These are phyloP conservation scores for Apiotrichum montevideense DNA, from an alignment of 1,284 basidiomycete species.

Conservation along the genomic window DNA sequence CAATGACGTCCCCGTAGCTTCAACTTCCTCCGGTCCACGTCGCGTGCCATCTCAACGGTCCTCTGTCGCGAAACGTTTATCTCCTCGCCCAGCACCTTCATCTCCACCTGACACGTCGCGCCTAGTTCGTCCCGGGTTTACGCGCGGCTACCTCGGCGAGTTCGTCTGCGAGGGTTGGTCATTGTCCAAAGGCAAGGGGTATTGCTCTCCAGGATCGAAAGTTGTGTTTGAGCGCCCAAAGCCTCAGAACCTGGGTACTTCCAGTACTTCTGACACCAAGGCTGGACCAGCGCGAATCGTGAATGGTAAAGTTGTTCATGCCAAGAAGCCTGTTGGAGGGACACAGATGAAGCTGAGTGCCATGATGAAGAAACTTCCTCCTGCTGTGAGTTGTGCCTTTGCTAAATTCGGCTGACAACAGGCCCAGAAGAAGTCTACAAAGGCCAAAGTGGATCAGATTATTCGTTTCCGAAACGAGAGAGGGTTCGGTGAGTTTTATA, in stretches of 20 bases:
- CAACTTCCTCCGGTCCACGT: too few species aligned
- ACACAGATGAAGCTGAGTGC: conserved; percentile 41
- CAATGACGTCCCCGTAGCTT: neutral
- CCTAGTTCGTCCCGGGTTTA: conserved; percentile 20
- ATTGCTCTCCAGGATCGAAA: conserved; percentile 41
- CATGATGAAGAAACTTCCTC: conserved; percentile 38
- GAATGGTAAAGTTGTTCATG: conserved; percentile 39
- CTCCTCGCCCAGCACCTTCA: too few species aligned
- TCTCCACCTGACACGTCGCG: conserved; percentile 12
- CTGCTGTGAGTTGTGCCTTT: conserved; percentile 11
- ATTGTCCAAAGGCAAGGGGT: conserved; percentile 47
- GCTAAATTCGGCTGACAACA: conserved; percentile 2
- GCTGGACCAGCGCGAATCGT: conserved; percentile 36
- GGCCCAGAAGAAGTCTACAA: conserved; percentile 27
- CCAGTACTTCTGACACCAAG: conserved; percentile 21
- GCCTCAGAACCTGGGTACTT: conserved; percentile 18
- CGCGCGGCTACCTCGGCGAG: conserved; percentile 43
- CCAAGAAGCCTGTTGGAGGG: conserved; percentile 26
- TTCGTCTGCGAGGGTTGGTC: conserved; percentile 47
- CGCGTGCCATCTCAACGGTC: too few species aligned
- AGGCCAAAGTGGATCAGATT: conserved; percentile 42
- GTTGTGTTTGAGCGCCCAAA: conserved; percentile 42
- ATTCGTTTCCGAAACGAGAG: conserved; percentile 44
- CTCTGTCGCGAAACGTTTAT: too few species aligned
- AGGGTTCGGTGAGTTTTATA: conserved; percentile 33